Evolutionary conservation across 2,329 filamentous ascomycete genomes (phyloP), one percentile per base, ranked within the genome.

Genomic region (Talaromyces atroroseus): DNA sequence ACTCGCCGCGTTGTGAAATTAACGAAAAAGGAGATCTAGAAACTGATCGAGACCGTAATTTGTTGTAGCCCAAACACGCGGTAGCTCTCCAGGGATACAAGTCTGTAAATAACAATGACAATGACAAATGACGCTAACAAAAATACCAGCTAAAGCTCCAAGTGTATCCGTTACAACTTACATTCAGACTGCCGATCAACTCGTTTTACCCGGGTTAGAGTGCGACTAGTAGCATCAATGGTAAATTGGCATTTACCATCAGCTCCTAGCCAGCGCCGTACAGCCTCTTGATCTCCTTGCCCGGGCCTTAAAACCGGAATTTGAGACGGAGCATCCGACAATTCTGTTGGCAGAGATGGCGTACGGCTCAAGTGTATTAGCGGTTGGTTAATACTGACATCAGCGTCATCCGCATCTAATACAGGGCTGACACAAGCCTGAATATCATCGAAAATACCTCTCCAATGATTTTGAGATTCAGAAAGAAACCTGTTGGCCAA

Each of bases 361-460:
- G 56, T 58, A 49, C 52, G 45, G 42, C 51, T 58, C 38, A 58
- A 21, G 16, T 51, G 46, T 40, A 58, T 46, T 51, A 54, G 40
- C 49, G 56, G 56, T 12, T 46, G 50, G 11, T 29, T 20, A 29
- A 29, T 12, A 26, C 32, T 29, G 8, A 52, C 36, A 32, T 14
- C 46, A 26, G 24, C 46, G n/a, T 57, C 46, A 26, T 54, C 51
- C 34, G 20, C 50, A 44, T 54, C 56, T 20, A 58, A 54, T 20
- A 58, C 50, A 16, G 56, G 56, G 42, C 46, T 58, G 23, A 58
- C 56, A 42, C 50, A 58, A 14, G 56, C 51, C n/a, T 36, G 45
- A 14, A 29, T 10, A 12, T 20, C 18, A 21, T 54, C 56, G 38
- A 58, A 58, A 20, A 58, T 38, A 11, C 32, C 34, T 36, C 46